Base-by-base conservation (phyloP, 768 basidiomycete genomes). In the Serendipita sp. region DNA sequence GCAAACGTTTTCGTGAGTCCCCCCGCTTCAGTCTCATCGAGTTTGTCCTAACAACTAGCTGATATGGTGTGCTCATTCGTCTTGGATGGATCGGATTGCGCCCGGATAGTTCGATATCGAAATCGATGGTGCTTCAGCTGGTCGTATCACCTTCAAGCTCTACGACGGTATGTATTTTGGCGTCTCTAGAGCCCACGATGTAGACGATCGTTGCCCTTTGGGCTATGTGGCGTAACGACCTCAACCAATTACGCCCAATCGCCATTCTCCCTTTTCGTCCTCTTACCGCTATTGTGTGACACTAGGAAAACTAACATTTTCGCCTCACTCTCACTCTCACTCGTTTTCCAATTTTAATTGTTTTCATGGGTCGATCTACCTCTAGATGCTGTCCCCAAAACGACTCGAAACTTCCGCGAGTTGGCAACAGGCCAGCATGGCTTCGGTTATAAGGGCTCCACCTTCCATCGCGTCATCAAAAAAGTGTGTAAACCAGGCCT, bases 331-430 rank as follows among this genome's bases (percentile, higher is more conserved):
- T 24, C 24, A 24, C 24, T 24, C 24, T 24, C 24, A 24, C 24
- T 24, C 24, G 24, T 24, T 24, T 24, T 24, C 24, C 24, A 24
- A 24, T 24, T 24, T 24, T 24, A 24, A 24, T 24, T 24, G 1
- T 24, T 24, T 24, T 24, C 24, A 24, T 24, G 24, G 24, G 24
- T 24, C 24, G 24, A 24, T 24, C 24, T 24, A 24, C 24, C 24
- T 24, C 41, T 60, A 60, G 81, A 86, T 64, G 78, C 81, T 16
- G 89, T 90, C n/a, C 92, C 92, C 64, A 82, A 80, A 74, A 93
- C 92, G 10, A 74, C 87, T 2, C 75, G 74, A 60, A 92, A 92
- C 78, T 93, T 92, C 77, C 85, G 90, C 64, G 85, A 87, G 71
- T 79, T 93, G 53, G 83, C 85, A 73, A 75, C 32, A 73, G 75